These are phyloP conservation scores for Aspergillus nanangensis DNA, from an alignment of 495 filamentous ascomycete species.

Conservation along the genomic window DNA sequence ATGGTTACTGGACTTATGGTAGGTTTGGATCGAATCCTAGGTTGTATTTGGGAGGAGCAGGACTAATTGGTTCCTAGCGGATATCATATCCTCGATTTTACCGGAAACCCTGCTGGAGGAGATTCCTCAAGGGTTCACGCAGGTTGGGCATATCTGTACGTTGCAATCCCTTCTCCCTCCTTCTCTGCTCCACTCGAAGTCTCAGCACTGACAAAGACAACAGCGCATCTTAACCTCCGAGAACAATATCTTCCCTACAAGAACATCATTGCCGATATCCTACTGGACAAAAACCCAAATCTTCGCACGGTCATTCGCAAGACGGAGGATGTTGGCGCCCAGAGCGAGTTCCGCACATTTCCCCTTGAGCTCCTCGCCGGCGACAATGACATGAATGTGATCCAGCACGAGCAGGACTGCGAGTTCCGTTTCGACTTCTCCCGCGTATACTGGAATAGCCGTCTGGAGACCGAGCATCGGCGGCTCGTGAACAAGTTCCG, in stretches of 20 bases:
- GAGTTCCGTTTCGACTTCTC: slow-evolving; percentile 50
- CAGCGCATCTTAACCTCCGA: slow-evolving; percentile 86
- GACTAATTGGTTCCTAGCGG: slow-evolving; percentile 44
- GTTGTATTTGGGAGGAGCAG: not conserved
- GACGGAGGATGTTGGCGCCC: slow-evolving; percentile 75
- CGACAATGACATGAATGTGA: slow-evolving; percentile 72
- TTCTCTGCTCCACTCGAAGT: not conserved
- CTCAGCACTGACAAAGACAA: slow-evolving; percentile 15
- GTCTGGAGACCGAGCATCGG: slow-evolving; percentile 82
- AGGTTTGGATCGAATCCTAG: slow-evolving; percentile 12
- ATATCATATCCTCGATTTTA: slow-evolving; percentile 75
- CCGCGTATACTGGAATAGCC: slow-evolving; percentile 96
- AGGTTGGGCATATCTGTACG: slow-evolving; percentile 82
- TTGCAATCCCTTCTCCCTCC: slow-evolving; percentile 12
- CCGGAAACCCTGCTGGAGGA: slow-evolving; percentile 64
- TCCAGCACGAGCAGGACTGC: slow-evolving; percentile 53
- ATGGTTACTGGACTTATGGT: slow-evolving; percentile 84
- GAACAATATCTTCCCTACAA: slow-evolving; percentile 77
- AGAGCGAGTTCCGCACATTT: slow-evolving; percentile 89
- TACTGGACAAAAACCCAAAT: slow-evolving; percentile 79
- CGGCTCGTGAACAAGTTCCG: slow-evolving; percentile 74
- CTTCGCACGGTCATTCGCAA: slow-evolving; percentile 95
- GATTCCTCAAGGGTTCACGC: slow-evolving; percentile 79
- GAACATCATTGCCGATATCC: slow-evolving; percentile 71
- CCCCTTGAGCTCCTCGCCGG: slow-evolving; percentile 88